phyloP scores from a whole-genome alignment of 148 eudicot genomes.

The Amaranthus hypochondriacus region DNA sequence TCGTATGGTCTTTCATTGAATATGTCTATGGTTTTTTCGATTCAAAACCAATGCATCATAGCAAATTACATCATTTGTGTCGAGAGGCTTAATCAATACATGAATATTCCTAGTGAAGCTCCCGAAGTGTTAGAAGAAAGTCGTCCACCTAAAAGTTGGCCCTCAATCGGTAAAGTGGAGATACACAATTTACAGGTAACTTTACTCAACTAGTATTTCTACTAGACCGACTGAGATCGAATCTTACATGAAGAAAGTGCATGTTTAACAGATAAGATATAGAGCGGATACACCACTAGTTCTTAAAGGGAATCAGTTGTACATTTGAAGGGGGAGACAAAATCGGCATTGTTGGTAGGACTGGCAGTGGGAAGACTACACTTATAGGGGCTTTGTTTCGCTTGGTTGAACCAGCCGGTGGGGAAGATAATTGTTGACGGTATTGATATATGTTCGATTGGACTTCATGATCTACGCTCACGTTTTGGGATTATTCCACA shows the following conservation, averaged over 20 bases:
- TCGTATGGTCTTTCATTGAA: slow-evolving; percentile 92
- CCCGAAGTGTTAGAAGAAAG: slow-evolving; percentile 61
- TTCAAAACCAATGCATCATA: slow-evolving; percentile 75
- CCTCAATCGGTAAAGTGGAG: slow-evolving; percentile 69
- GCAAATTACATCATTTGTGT: slow-evolving; percentile 83
- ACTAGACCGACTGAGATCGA: background rate
- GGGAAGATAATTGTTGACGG: slow-evolving; percentile 79
- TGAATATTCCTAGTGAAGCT: slow-evolving; percentile 83
- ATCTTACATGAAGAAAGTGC: slow-evolving; percentile 2
- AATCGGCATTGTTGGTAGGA: slow-evolving; percentile 87
- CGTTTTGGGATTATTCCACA: slow-evolving; percentile 84
- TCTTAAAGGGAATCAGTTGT: slow-evolving; percentile 78
- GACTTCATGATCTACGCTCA: slow-evolving; percentile 83
- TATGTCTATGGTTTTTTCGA: slow-evolving; percentile 59
- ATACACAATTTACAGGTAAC: slow-evolving; percentile 70
- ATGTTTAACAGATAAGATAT: slow-evolving; percentile 53
- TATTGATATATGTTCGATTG: slow-evolving; percentile 62
- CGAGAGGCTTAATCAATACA: slow-evolving; percentile 85
- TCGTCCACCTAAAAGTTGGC: slow-evolving; percentile 79
- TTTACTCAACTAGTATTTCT: background rate
- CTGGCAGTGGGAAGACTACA: slow-evolving; percentile 95
- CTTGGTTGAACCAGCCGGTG: slow-evolving; percentile 70
- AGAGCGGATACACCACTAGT: slow-evolving; percentile 77
- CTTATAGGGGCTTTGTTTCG: slow-evolving; percentile 85
- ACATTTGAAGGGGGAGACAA: slow-evolving; percentile 84